Conservation (phyloP, 2,329 filamentous ascomycete genomes). For the Shiraia bambusicola region DNA sequence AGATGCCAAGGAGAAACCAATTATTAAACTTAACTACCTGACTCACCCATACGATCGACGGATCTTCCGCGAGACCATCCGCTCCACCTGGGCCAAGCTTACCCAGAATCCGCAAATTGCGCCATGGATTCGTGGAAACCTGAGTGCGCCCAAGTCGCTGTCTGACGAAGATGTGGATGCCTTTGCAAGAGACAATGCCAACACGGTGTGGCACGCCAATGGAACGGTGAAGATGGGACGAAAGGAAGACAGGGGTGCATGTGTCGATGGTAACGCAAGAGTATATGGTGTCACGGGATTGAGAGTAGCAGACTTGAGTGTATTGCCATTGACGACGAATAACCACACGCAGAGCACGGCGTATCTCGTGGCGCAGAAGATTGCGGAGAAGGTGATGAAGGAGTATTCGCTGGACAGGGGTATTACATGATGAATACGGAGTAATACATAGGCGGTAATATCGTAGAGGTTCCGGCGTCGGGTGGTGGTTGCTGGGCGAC, state of each 20-base stretch:
- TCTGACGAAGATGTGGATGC: conserved; percentile 54
- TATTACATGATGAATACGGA: too few species aligned
- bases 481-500: conserved; percentile 15
- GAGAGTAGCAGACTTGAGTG: conserved; percentile 44
- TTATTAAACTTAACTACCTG: conserved; percentile 57
- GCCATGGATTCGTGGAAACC: conserved; percentile 51
- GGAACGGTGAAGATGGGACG: conserved; percentile 44
- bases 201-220: conserved; percentile 42
- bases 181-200: conserved; percentile 30
- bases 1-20: conserved; percentile 53
- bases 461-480: neutral
- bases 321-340: conserved; percentile 37
- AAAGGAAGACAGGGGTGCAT: conserved; percentile 34
- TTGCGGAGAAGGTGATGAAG: conserved; percentile 34
- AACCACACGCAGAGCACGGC: conserved; percentile 41
- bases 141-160: conserved; percentile 48
- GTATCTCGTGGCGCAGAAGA: conserved; percentile 39
- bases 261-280: conserved; percentile 41
- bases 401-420: conserved; percentile 29
- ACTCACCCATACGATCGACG: conserved; percentile 56
- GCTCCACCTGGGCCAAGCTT: conserved; percentile 46
- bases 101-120: conserved; percentile 52
- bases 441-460: too few species aligned
- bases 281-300: conserved; percentile 44
- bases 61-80: conserved; percentile 31